Percentiles rank a stretch among this genome's conserved stretches.
These are phyloP conservation scores for Solanum medicagineum DNA, from an alignment of 257 asterid genomes.

Conservation along the genomic window DNA sequence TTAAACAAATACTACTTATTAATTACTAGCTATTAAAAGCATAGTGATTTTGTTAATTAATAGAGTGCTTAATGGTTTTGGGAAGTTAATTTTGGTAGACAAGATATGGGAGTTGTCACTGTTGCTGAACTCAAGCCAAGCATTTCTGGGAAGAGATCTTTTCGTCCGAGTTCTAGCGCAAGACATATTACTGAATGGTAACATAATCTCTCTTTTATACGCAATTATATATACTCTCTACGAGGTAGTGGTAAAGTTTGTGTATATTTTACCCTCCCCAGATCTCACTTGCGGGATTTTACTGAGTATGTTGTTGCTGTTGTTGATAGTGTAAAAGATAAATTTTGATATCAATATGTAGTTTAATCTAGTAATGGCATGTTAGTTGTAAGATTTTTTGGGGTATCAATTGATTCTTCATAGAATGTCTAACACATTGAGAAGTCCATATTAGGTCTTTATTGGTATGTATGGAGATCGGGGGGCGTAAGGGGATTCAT, in stretches of 20 bases:
- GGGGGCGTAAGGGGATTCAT: neutral
- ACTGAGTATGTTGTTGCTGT: no score
- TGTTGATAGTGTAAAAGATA: neutral
- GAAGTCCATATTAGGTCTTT: neutral
- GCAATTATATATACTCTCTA: neutral
- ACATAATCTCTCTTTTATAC: neutral
- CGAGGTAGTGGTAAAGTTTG: no score
- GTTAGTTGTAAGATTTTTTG: neutral
- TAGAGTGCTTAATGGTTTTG: neutral
- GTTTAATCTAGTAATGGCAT: neutral
- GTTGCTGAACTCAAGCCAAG: slow-evolving; percentile 73
- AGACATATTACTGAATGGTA: slow-evolving; percentile 71
- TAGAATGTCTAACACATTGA: neutral
- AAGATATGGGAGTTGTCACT: slow-evolving; percentile 64
- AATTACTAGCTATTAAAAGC: neutral
- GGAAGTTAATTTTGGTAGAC: neutral
- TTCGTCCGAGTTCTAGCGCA: slow-evolving; percentile 76
- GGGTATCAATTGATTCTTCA: neutral
- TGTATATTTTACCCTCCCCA: no score
- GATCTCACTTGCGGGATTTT: no score
- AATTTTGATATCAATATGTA: neutral
- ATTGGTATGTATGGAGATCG: neutral
- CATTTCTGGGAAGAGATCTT: slow-evolving; percentile 65
- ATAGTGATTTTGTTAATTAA: neutral
- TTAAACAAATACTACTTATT: neutral